Conservation (phyloP, 495 filamentous ascomycete genomes). For the Geopyxis carbonaria region DNA sequence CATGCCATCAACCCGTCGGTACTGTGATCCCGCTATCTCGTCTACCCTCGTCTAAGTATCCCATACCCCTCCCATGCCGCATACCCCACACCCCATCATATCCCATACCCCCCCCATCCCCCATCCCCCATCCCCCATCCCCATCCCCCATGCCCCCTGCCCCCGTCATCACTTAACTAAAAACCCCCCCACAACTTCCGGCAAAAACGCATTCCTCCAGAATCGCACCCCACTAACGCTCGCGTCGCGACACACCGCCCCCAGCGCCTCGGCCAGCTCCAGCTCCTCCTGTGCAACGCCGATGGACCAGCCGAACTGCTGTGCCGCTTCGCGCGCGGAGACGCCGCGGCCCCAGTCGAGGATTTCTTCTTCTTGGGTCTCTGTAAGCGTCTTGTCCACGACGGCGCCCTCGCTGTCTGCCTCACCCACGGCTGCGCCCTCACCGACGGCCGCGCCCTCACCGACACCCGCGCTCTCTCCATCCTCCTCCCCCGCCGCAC, state of each 20-base stretch:
- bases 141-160: no score
- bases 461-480: neutral
- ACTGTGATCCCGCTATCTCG: no score
- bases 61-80: no score
- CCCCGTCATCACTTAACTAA: neutral
- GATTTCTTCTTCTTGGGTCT: no score
- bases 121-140: no score
- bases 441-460: no score
- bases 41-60: no score
- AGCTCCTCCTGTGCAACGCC: constrained; percentile 93
- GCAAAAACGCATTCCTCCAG: constrained; percentile 48
- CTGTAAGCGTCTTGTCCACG: constrained; percentile 53
- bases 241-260: constrained; percentile 66
- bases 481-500: constrained; percentile 37
- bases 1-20: no score
- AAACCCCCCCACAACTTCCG: neutral
- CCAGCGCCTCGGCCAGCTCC: constrained; percentile 88
- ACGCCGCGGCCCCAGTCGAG: constrained; percentile 70
- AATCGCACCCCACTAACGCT: constrained; percentile 66
- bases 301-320: constrained; percentile 92
- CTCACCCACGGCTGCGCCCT: no score
- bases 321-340: constrained; percentile 75
- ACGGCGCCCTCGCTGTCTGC: constrained; percentile 65
- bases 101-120: no score
- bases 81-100: neutral